These are phyloP conservation scores for Candida palmyrensis DNA, from an alignment of 805 yeast genomes.

Conservation along the genomic window DNA sequence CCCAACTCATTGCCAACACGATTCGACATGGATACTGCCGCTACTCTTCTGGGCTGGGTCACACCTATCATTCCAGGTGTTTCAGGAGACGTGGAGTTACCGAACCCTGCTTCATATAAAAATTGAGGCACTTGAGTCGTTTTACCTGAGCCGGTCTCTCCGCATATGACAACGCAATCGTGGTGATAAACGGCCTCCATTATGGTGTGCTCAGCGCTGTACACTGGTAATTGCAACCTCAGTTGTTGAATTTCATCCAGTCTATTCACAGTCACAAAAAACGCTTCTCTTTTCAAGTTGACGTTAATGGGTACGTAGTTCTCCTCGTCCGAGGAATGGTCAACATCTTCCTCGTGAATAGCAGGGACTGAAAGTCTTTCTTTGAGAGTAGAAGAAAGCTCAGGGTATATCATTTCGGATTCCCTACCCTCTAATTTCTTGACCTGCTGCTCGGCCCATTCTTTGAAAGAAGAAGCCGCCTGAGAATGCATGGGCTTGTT, in stretches of 20 bases:
- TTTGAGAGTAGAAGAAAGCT: constrained; percentile 44
- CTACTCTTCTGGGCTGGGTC: constrained; percentile 94
- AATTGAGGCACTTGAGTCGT: constrained; percentile 98
- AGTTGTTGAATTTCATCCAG: constrained; percentile 58
- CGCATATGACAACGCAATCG: constrained; percentile 87
- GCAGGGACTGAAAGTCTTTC: constrained; percentile 41
- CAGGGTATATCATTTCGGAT: constrained; percentile 37
- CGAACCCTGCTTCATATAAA: constrained; percentile 88
- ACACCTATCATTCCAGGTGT: constrained; percentile 91
- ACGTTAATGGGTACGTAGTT: constrained; percentile 55
- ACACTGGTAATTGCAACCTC: constrained; percentile 79
- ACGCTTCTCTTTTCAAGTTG: constrained; percentile 50
- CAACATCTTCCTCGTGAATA: constrained; percentile 66
- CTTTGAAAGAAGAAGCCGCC: constrained; percentile 64
- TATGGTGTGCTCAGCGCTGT: constrained; percentile 81
- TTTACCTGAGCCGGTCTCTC: constrained; percentile 98
- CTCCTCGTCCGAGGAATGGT: constrained; percentile 63
- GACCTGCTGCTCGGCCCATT: constrained; percentile 81
- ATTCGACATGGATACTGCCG: constrained; percentile 86
- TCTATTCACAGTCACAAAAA: constrained; percentile 64
- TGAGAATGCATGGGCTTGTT: constrained; percentile 43
- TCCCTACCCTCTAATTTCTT: constrained; percentile 60
- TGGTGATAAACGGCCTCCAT: constrained; percentile 96
- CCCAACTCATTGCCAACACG: constrained; percentile 78
- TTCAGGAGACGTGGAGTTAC: constrained; percentile 48